Percentiles rank a stretch among this genome's conserved stretches.
Conservation (phyloP, 129 eudicot species). For the carrot (Daucus carota) region DNA sequence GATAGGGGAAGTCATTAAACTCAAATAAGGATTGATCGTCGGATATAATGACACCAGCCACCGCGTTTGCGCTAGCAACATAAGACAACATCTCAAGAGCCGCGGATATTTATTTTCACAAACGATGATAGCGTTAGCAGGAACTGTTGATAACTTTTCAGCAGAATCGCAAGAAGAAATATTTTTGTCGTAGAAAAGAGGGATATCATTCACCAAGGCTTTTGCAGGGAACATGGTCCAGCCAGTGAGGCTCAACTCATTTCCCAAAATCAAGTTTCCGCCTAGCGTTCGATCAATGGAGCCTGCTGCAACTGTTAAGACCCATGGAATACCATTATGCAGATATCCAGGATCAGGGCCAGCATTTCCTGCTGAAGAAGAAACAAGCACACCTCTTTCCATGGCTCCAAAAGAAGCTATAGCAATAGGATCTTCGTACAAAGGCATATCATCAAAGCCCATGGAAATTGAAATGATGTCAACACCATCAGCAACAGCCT, state of each 20-base stretch:
- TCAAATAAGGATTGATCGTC: not conserved
- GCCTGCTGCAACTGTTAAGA: conserved; percentile 31
- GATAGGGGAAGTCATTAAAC: not conserved
- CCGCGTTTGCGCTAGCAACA: not conserved
- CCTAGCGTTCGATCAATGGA: conserved; percentile 30
- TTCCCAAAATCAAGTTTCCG: conserved; percentile 29
- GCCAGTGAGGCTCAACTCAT: conserved; percentile 19
- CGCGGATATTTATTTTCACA: not conserved
- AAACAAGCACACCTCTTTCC: no score
- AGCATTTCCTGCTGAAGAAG: no score
- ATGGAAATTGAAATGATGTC: no score
- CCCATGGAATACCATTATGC: conserved; percentile 44
- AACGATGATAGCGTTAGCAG: not conserved
- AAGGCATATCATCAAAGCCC: no score
- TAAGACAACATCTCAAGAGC: not conserved
- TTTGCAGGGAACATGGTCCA: conserved; percentile 38
- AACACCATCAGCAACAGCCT: no score
- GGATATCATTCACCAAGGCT: conserved; percentile 16
- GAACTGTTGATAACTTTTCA: not conserved
- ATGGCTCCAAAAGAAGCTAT: no score
- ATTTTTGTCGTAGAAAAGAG: conserved; percentile 21
- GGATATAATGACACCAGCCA: not conserved
- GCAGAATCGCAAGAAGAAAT: conserved; percentile 26
- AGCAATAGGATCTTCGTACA: no score
- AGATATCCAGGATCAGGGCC: not conserved